A percentile compares a stretch with the other conserved stretches of the same genome.
Conservation (phyloP, 139 green algal species). For the Chlorella sorokiniana region DNA sequence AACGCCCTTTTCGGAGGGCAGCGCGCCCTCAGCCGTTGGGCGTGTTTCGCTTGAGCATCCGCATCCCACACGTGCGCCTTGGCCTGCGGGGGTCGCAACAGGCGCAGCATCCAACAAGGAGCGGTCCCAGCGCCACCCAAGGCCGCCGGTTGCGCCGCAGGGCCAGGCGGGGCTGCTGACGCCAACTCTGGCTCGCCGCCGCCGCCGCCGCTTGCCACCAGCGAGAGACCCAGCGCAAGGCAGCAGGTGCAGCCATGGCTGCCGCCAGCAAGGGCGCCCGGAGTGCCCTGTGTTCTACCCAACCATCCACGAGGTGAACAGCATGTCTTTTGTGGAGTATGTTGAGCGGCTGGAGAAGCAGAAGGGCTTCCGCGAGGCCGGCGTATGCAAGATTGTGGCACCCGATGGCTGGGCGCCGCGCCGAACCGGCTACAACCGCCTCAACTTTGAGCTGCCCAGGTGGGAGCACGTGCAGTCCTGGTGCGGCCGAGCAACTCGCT, state of each 20-base stretch:
- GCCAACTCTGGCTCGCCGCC: too few relatives aligned
- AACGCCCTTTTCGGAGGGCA: too few relatives aligned
- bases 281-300: slow-evolving; percentile 22
- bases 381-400: slow-evolving; percentile 30
- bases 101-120: not conserved
- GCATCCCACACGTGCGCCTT: too few relatives aligned
- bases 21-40: too few relatives aligned
- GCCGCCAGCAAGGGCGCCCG: slow-evolving; percentile 2
- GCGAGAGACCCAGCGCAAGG: too few relatives aligned
- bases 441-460: slow-evolving; percentile 54
- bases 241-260: not conserved
- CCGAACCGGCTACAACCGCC: slow-evolving; percentile 56
- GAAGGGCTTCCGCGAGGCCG: slow-evolving; percentile 23
- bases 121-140: not conserved
- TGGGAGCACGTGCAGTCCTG: too few relatives aligned
- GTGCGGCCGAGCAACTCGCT: too few relatives aligned
- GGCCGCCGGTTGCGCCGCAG: not conserved
- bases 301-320: slow-evolving; percentile 14
- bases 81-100: too few relatives aligned
- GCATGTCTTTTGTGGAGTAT: slow-evolving; percentile 17
- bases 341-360: slow-evolving; percentile 17
- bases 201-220: not conserved
- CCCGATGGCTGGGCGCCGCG: slow-evolving; percentile 58
- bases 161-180: too few relatives aligned
- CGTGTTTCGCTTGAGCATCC: too few relatives aligned